Base-by-base conservation (phyloP, 352 stramenopile species). In the Phytopythium ostracodes region DNA sequence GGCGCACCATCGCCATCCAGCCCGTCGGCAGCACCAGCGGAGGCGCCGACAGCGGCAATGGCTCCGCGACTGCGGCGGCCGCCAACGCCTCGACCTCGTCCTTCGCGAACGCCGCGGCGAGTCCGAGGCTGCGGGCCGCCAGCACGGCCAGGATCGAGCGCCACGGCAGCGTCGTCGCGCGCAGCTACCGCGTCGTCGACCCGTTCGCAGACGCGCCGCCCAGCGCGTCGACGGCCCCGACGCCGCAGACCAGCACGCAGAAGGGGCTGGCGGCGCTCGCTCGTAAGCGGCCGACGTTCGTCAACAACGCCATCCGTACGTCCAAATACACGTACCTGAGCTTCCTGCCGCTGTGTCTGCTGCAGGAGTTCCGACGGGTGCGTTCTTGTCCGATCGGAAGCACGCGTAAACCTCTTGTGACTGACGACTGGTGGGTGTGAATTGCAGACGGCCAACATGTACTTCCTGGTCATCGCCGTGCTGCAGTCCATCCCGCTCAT, bases 391-490 rank as follows among this genome's bases (percentile, higher is more conserved):
- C n/a, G n/a, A n/a, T n/a, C n/a, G n/a, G n/a, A n/a, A n/a, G n/a
- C n/a, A n/a, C n/a, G n/a, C n/a, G n/a, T n/a, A 33, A 33, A 33
- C 4, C 29, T 33, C 7, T 3, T 33, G 29, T 33, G 29, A 33
- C 29, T 33, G 29, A 33, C 29, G n/a, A n/a, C n/a, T n/a, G n/a
- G n/a, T 33, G 80, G 68, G 79, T 89, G 67, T 33, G 67, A 81
- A 83, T 89, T 93, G 36, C 63, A 92, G 71, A 91, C 95, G 59
- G 92, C 90, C 4, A 98, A 98, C 66, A 69, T 98, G 62, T 98
- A 98, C 72, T 98, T 98, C 71, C 68, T 98, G 15, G 77, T 91
- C 62, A 96, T 98, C 49, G 89, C 89, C 5, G 73, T 93, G 33
- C 77, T 98, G 51, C 97, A 98, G 83, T 94, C 92, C 1, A 80